Base-by-base conservation (phyloP, 768 basidiomycete genomes). In the Thelephora ganbajun region DNA sequence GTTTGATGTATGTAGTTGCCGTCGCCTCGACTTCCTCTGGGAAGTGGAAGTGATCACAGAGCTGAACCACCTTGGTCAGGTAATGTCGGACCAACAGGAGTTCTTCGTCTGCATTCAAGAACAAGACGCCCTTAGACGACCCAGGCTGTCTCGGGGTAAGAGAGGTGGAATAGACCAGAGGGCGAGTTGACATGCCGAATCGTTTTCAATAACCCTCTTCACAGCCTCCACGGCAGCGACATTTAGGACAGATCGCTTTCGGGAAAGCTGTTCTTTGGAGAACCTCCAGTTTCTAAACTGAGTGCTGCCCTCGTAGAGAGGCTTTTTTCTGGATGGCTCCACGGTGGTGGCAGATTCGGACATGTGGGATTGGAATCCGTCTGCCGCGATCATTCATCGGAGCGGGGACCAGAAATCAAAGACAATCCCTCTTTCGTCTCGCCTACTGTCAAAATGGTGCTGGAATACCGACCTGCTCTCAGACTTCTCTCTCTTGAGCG, bases 21-120 rank as follows among this genome's bases (percentile, higher is more conserved):
- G 94, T 97, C 0, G 90, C 87, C 62, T 93, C 88, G 6, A 98
- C 90, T 57, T 90, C 82, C 56, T 94, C 89, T 0, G 89, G 84
- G 59, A 94, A 87, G 42, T 80, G 77, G 58, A 96, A 93, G 53
- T 79, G 78, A 0, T 77, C 78, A 59, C 87, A 94, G 41, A 96
- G 69, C 56, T 84, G 81, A 1, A 82, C 71, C n/a, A 92, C 79
- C 64, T 91, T 92, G 43, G 78, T 75, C 51, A 85, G 69, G 63
- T 98, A 99, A 50, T 91, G 77, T 56, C 86, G 86, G 19, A 98
- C 87, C 36, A 99, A 76, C 9, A 87, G 66, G 37, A 79, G 75
- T 61, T 99, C 96, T 63, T 99, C 96, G 23, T 80, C 70, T 1
- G 89, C 74, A 41, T 64, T 72, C 22, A 93, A 69, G 61, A 97